Percentiles rank a stretch among this genome's conserved stretches.
phyloP scores from a whole-genome alignment of 2,329 filamentous ascomycete species.

The Exophiala bonariae region DNA sequence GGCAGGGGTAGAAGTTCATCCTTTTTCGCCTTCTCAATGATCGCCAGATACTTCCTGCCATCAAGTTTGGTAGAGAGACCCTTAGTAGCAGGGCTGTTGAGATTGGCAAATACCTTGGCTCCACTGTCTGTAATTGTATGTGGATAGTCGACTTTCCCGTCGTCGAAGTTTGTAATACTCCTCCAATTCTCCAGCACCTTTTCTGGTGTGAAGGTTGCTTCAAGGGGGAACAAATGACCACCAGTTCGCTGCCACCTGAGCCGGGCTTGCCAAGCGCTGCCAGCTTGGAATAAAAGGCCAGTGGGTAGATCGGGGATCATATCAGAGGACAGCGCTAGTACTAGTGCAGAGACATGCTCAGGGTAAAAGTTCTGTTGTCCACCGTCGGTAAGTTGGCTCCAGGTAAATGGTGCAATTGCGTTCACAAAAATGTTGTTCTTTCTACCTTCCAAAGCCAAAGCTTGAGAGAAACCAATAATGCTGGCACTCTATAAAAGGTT shows the following conservation, averaged over 20 bases:
- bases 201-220: conserved; percentile 25
- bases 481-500: conserved; percentile 66
- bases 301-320: conserved; percentile 71
- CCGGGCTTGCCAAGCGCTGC: conserved; percentile 84
- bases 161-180: conserved; percentile 80
- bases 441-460: conserved; percentile 83
- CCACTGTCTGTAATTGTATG: no score
- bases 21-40: conserved; percentile 74
- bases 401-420: conserved; percentile 94
- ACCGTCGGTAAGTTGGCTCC: conserved; percentile 90
- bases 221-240: conserved; percentile 31
- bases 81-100: no score
- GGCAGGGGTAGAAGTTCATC: conserved; percentile 70
- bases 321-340: conserved; percentile 84
- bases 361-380: conserved; percentile 98
- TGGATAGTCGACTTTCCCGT: conserved; percentile 82
- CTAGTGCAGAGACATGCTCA: conserved; percentile 91
- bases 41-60: conserved; percentile 60
- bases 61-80: not conserved
- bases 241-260: conserved; percentile 58
- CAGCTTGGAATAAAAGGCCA: conserved; percentile 88
- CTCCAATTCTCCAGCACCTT: conserved; percentile 54
- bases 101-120: not conserved
- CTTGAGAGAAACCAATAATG: conserved; percentile 91
- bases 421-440: conserved; percentile 99